A percentile compares a stretch with the other conserved stretches of the same genome.
Evolutionary conservation across 2,329 filamentous ascomycete genomes (phyloP).

Genomic region (Fusarium fracticaudum): DNA sequence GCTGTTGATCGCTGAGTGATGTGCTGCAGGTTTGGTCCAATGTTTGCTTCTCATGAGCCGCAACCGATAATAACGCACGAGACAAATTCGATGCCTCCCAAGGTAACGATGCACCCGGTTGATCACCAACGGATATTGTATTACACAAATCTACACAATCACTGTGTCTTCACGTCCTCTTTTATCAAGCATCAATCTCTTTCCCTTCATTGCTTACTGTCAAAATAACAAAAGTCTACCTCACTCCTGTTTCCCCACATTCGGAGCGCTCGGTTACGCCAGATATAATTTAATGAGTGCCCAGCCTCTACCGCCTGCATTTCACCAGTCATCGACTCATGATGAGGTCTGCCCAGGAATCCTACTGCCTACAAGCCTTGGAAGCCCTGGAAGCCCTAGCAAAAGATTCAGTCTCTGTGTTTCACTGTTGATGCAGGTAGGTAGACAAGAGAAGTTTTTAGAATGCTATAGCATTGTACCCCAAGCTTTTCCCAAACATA

Average conservation of each 20-base stretch:
- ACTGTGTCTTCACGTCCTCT: not conserved
- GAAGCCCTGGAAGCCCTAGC: not conserved
- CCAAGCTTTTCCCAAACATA: not conserved
- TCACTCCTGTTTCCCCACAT: constrained; percentile 1
- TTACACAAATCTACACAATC: not conserved
- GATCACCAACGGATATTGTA: not conserved
- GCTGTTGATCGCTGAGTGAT: not conserved
- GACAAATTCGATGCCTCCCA: constrained; percentile 5
- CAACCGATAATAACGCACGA: constrained; percentile 29
- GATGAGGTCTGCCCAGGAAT: constrained; percentile 15
- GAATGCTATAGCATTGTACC: not conserved
- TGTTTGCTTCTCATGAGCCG: not conserved
- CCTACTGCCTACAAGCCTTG: not conserved
- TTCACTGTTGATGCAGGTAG: not conserved
- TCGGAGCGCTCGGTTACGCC: not conserved
- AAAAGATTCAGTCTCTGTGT: not conserved
- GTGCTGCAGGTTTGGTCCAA: not conserved
- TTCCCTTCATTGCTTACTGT: not conserved
- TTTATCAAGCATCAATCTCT: not conserved
- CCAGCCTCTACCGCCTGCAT: not conserved
- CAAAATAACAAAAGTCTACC: not conserved
- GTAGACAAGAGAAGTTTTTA: not conserved
- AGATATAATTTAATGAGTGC: not conserved
- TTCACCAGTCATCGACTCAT: not conserved
- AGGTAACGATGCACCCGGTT: constrained; percentile 11